Conservation (phyloP, 2,329 filamentous ascomycete species). For the Raffaelea albimanens region DNA sequence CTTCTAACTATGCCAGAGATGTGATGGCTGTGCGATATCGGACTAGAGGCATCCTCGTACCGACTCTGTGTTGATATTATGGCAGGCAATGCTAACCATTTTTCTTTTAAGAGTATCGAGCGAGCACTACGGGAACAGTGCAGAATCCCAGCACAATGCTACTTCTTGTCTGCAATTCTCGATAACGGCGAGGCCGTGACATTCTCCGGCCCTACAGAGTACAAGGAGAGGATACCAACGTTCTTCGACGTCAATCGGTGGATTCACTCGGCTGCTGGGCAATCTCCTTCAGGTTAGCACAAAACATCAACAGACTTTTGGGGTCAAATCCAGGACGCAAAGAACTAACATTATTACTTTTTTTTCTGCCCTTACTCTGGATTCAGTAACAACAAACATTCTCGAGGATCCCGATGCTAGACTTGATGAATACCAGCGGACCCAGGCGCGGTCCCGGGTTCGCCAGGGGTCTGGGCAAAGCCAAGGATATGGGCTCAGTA, state of each 20-base stretch:
- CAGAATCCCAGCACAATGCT: constrained; percentile 39
- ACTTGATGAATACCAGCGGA: background rate
- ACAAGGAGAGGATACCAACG: constrained; percentile 28
- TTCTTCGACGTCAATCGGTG: constrained; percentile 38
- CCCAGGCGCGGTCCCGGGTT: background rate
- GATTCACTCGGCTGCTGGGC: constrained; percentile 23
- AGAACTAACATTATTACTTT: too few species aligned
- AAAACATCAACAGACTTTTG: too few species aligned
- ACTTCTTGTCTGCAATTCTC: constrained; percentile 41
- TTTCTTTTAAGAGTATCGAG: constrained; percentile 27
- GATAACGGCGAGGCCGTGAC: constrained; percentile 37
- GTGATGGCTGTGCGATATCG: too few species aligned
- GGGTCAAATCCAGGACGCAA: too few species aligned
- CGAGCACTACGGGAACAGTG: constrained; percentile 42
- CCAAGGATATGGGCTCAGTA: background rate
- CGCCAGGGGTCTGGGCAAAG: background rate
- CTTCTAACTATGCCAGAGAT: too few species aligned
- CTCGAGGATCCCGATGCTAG: constrained; percentile 1
- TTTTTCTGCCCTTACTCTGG: background rate
- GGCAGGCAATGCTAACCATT: constrained; percentile 2
- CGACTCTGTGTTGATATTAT: too few species aligned
- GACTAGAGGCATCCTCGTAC: too few species aligned
- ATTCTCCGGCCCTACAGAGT: constrained; percentile 33
- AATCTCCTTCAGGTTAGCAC: constrained; percentile 24
- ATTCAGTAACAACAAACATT: background rate